Evolutionary conservation across 179 eudicot species (phyloP).

Genomic region (Sideroxylon spinosum): DNA sequence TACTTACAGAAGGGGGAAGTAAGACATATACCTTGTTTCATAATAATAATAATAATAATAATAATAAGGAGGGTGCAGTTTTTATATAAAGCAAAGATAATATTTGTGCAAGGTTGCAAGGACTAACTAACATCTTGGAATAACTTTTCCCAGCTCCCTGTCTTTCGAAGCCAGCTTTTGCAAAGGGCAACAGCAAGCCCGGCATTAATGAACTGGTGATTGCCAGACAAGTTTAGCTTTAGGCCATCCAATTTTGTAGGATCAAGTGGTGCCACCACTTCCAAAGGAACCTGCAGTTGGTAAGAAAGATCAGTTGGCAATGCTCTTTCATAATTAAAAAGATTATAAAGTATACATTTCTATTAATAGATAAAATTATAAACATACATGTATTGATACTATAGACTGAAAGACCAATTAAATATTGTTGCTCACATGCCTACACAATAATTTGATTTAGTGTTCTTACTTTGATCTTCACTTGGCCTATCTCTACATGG

Average conservation of each 20-base stretch:
- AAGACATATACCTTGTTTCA: background rate
- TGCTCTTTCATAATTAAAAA: background rate
- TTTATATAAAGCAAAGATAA: constrained; percentile 1
- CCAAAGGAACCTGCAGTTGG: constrained; percentile 58
- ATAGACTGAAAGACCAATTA: background rate
- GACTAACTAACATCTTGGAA: constrained; percentile 46
- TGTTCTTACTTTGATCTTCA: background rate
- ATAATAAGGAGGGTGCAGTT: background rate
- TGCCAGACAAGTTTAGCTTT: constrained; percentile 68
- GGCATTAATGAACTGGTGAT: constrained; percentile 76
- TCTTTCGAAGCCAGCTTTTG: constrained; percentile 63
- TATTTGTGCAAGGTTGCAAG: constrained; percentile 6
- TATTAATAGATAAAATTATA: background rate
- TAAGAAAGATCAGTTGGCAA: constrained; percentile 10
- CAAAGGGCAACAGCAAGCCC: constrained; percentile 79
- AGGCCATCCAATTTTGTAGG: constrained; percentile 39
- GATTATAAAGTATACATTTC: background rate
- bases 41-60: no score
- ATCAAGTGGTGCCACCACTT: constrained; percentile 53
- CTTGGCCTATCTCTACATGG: background rate
- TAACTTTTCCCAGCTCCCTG: constrained; percentile 46
- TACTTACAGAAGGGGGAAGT: background rate
- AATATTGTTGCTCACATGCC: background rate
- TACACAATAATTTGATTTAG: background rate
- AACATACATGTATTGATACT: background rate